These are phyloP conservation scores for Sporobolomyces phaffii DNA, from an alignment of 768 basidiomycete species.

Conservation along the genomic window DNA sequence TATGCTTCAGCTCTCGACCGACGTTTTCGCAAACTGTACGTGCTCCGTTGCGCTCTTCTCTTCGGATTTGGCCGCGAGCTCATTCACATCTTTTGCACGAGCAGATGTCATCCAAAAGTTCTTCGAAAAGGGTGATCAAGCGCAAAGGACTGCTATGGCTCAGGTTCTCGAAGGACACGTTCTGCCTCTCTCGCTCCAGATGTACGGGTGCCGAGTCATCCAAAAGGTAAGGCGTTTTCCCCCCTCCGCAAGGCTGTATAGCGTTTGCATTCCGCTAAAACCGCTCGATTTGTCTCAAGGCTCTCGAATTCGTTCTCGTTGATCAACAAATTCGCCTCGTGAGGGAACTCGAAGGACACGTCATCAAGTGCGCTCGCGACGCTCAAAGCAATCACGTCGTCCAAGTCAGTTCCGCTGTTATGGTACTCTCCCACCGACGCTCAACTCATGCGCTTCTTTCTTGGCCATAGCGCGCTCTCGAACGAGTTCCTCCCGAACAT, in stretches of 20 bases:
- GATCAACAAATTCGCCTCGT: constrained; percentile 74
- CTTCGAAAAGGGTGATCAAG: constrained; percentile 74
- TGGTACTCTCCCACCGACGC: neutral
- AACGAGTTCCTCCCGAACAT: constrained; percentile 68
- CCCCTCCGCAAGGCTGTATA: no score
- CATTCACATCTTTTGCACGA: neutral
- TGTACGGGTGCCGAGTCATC: constrained; percentile 94
- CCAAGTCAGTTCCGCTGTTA: constrained; percentile 41
- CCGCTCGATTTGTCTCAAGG: constrained; percentile 53
- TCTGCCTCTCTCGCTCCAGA: constrained; percentile 70
- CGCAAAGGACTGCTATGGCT: constrained; percentile 66
- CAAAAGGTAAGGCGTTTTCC: constrained; percentile 61
- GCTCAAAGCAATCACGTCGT: constrained; percentile 88
- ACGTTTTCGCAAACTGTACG: constrained; percentile 95
- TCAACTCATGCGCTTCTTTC: neutral
- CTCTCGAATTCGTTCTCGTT: constrained; percentile 70
- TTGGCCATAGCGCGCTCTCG: constrained; percentile 68
- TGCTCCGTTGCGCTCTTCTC: neutral
- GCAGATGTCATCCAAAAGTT: constrained; percentile 83
- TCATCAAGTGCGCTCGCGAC: constrained; percentile 80
- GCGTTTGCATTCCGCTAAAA: no score
- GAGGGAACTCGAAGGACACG: constrained; percentile 68
- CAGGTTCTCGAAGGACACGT: constrained; percentile 71
- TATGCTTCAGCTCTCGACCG: constrained; percentile 69
- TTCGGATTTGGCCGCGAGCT: neutral